phyloP scores from a whole-genome alignment of 768 basidiomycete species.

The Mycena epipterygia region DNA sequence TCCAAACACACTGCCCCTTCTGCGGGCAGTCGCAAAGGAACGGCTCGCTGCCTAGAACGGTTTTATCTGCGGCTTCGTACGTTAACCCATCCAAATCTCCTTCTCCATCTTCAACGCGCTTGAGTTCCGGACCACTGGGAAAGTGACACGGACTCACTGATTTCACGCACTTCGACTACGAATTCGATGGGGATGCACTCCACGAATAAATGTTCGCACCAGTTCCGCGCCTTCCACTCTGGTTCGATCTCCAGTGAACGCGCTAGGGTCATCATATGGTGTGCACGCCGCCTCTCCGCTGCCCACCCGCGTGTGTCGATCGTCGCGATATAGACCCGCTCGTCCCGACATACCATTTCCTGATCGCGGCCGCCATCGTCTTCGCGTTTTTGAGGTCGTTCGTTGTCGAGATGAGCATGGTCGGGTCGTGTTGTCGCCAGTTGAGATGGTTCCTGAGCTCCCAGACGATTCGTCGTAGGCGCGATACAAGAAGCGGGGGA shows the following conservation, averaged over 20 bases:
- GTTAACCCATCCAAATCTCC: not conserved
- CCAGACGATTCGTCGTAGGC: not conserved
- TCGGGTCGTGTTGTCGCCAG: not conserved
- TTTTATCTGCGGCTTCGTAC: not conserved
- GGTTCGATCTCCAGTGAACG: not conserved
- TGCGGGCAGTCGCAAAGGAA: not conserved
- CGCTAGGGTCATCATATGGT: not conserved
- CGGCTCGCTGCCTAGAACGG: not conserved
- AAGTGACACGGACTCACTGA: not conserved
- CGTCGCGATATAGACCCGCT: not conserved
- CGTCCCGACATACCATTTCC: not conserved
- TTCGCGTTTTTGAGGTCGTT: not conserved
- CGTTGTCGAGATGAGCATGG: not conserved
- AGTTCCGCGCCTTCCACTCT: not conserved
- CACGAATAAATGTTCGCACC: not conserved
- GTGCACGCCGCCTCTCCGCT: not conserved
- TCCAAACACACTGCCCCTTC: not conserved
- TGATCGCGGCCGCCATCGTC: not conserved
- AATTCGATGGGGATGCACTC: not conserved
- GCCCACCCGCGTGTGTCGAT: not conserved
- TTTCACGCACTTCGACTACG: not conserved
- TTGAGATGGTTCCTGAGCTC: not conserved
- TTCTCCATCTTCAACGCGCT: not conserved
- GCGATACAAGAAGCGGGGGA: not conserved
- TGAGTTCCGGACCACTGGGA: not conserved